Evolutionary conservation across 2,329 filamentous ascomycete species (phyloP).

Genomic region (Epichloe elymi): DNA sequence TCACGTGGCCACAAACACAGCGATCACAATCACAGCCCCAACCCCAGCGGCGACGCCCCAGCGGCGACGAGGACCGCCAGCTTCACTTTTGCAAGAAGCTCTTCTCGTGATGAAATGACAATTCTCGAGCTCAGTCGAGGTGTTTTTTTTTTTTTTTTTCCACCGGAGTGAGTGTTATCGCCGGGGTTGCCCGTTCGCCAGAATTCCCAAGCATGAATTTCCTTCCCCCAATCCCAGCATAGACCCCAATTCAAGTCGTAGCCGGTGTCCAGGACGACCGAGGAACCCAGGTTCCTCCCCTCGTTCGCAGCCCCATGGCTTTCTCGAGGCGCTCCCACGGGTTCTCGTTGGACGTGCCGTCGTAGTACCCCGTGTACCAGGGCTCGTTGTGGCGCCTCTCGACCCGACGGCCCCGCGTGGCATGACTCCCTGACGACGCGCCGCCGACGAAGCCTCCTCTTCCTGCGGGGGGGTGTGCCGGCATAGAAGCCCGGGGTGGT

Average conservation of each 20-base stretch:
- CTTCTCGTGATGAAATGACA: too few species aligned
- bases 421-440: neutral
- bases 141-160: too few species aligned
- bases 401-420: neutral
- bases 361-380: slow-evolving; percentile 48
- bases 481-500: too few species aligned
- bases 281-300: slow-evolving; percentile 34
- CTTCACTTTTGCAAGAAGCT: neutral
- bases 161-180: too few species aligned
- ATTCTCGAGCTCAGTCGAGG: neutral
- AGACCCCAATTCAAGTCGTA: neutral
- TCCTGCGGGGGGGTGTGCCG: too few species aligned
- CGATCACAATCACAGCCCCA: neutral
- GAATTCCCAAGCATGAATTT: too few species aligned
- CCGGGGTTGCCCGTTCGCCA: too few species aligned
- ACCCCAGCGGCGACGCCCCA: too few species aligned
- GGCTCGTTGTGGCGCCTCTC: neutral
- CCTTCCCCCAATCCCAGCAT: neutral
- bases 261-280: neutral
- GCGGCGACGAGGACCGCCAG: too few species aligned
- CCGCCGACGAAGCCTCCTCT: too few species aligned
- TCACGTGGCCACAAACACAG: neutral
- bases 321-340: slow-evolving; percentile 53
- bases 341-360: slow-evolving; percentile 56
- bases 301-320: slow-evolving; percentile 27